Percentiles rank a stretch among this genome's conserved stretches.
Conservation (phyloP, 2,329 filamentous ascomycete species). For the Sphaerostilbella broomeana region DNA sequence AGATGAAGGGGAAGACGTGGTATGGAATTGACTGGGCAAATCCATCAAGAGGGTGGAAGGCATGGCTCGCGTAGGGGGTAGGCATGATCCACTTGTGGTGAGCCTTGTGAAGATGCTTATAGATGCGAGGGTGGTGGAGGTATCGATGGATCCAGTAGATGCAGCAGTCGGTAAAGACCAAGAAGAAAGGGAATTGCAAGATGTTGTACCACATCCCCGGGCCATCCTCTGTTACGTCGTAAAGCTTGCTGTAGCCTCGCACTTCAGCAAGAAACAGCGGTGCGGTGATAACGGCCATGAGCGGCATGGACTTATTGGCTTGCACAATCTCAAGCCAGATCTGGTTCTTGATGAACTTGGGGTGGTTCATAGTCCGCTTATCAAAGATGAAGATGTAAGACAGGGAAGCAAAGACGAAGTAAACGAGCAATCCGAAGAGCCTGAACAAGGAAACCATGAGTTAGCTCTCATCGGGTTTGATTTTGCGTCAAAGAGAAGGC, state of each 20-base stretch:
- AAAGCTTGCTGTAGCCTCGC: conserved; percentile 78
- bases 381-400: conserved; percentile 90
- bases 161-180: conserved; percentile 80
- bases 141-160: conserved; percentile 91
- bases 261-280: conserved; percentile 80
- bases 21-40: conserved; percentile 86
- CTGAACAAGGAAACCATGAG: conserved; percentile 39
- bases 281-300: conserved; percentile 75
- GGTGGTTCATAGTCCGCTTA: conserved; percentile 80
- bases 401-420: conserved; percentile 75
- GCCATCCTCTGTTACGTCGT: conserved; percentile 69
- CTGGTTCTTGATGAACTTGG: conserved; percentile 93
- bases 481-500: no score
- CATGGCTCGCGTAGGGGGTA: conserved; percentile 84
- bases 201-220: conserved; percentile 73
- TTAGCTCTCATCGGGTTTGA: no score
- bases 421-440: conserved; percentile 77
- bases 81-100: conserved; percentile 99
- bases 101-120: conserved; percentile 89
- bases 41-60: conserved; percentile 91
- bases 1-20: conserved; percentile 86
- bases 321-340: conserved; percentile 79
- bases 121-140: conserved; percentile 68
- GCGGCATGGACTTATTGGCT: conserved; percentile 67
- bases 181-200: conserved; percentile 80